These are phyloP conservation scores for Thielaviopsis cerberus DNA, from an alignment of 2,329 filamentous ascomycete species.

Conservation along the genomic window DNA sequence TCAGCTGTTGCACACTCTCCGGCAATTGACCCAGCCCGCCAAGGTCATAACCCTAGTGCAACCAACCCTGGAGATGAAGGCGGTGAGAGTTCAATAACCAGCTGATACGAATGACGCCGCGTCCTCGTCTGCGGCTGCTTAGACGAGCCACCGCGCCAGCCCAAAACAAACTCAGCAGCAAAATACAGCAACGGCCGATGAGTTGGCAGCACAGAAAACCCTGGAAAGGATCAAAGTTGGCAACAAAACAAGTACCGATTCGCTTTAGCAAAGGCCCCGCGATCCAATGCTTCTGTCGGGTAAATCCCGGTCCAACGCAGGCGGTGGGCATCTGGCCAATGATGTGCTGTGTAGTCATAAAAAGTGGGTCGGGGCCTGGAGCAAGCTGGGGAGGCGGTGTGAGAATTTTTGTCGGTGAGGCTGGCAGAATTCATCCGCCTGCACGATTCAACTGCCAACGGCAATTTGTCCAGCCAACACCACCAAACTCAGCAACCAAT, in stretches of 20 bases:
- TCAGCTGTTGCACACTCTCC: not conserved
- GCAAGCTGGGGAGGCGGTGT: constrained; percentile 20
- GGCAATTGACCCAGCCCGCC: too few species aligned
- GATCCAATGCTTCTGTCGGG: not conserved
- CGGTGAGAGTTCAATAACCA: not conserved
- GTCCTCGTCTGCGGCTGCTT: not conserved
- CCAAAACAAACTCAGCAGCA: not conserved
- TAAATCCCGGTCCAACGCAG: constrained; percentile 6
- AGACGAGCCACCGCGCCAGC: not conserved
- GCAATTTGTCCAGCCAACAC: not conserved
- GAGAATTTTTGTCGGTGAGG: constrained; percentile 24
- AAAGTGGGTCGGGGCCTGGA: not conserved
- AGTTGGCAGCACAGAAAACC: constrained; percentile 5
- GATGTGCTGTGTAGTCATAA: not conserved
- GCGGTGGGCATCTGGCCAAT: constrained; percentile 11
- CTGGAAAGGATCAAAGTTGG: not conserved
- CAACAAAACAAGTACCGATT: too few species aligned
- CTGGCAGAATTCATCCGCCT: constrained; percentile 21
- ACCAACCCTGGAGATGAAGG: not conserved
- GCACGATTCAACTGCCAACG: constrained; percentile 1
- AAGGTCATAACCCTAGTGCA: not conserved
- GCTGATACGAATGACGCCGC: not conserved
- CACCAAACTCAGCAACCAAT: not conserved
- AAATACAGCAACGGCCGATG: not conserved
- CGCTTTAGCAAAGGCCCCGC: constrained; percentile 4